Conservation (phyloP, 257 asterid genomes). For the Echium plantagineum region DNA sequence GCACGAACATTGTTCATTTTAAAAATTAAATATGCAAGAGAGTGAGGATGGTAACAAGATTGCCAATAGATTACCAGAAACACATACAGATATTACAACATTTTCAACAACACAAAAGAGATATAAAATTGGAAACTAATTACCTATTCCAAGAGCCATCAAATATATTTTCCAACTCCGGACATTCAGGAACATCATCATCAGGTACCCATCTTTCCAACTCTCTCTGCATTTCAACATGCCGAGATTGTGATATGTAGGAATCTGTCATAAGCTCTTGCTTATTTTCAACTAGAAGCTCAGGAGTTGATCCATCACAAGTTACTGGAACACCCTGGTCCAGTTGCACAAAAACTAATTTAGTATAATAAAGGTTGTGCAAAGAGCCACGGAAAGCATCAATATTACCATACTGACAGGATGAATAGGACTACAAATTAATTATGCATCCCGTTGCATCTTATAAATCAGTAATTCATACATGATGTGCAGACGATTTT, state of each 20-base stretch:
- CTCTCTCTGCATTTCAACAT: conserved; percentile 59
- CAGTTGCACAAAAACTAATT: conserved; percentile 15
- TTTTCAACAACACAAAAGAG: not conserved
- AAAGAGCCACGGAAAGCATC: not conserved
- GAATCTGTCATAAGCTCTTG: conserved; percentile 88
- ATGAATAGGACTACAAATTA: not conserved
- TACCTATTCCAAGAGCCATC: conserved; percentile 84
- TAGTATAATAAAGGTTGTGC: not conserved
- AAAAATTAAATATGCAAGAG: conserved; percentile 7
- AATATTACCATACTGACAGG: not conserved
- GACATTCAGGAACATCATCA: conserved; percentile 56
- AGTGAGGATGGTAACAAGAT: not conserved
- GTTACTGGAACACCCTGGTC: conserved; percentile 69
- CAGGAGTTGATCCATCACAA: conserved; percentile 45
- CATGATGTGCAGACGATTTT: not conserved
- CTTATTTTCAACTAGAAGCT: conserved; percentile 55
- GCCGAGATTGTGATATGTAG: conserved; percentile 65
- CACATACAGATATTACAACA: not conserved
- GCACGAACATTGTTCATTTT: too few species aligned
- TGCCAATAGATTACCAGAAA: not conserved
- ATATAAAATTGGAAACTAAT: conserved; percentile 5
- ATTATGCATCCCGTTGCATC: not conserved
- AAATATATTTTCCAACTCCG: conserved; percentile 73
- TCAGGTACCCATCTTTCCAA: conserved; percentile 94
- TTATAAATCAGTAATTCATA: not conserved